Conservation (phyloP, 495 filamentous ascomycete genomes). For the Chaetomium fimeti region DNA sequence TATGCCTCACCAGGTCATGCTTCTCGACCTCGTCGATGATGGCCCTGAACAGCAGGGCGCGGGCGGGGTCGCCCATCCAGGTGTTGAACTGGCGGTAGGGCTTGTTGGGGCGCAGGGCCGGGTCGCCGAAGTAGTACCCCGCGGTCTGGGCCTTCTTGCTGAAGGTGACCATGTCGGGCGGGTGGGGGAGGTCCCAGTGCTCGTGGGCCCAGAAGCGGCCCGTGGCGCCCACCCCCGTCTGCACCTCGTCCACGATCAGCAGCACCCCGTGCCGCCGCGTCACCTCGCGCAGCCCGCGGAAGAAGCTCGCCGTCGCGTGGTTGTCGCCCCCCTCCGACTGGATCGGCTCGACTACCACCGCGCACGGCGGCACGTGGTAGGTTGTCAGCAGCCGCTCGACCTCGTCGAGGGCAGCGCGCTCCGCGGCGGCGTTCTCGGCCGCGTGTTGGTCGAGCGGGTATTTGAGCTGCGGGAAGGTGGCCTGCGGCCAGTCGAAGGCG, state of each 20-base stretch:
- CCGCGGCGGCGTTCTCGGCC: constrained; percentile 78
- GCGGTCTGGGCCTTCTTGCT: constrained; percentile 98
- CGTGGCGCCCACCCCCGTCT: constrained; percentile 93
- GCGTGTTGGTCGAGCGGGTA: constrained; percentile 86
- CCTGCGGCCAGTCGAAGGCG: constrained; percentile 97
- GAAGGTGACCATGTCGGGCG: constrained; percentile 98
- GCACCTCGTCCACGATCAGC: constrained; percentile 97
- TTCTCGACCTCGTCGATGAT: constrained; percentile 89
- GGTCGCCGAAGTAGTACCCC: constrained; percentile 93
- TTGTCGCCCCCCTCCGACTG: constrained; percentile 99
- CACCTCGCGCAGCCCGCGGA: constrained; percentile 79
- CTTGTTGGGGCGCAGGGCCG: constrained; percentile 87
- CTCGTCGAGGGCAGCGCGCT: constrained; percentile 82
- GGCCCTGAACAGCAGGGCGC: constrained; percentile 85
- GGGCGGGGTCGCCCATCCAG: constrained; percentile 97
- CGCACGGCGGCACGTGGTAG: constrained; percentile 82
- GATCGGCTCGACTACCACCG: constrained; percentile 91
- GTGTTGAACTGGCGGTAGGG: constrained; percentile 99
- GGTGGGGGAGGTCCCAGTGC: constrained; percentile 81
- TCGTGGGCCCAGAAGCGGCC: constrained; percentile 99
- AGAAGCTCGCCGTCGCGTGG: constrained; percentile 92
- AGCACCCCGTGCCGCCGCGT: constrained; percentile 84
- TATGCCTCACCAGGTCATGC: constrained; percentile 75
- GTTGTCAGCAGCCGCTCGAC: constrained; percentile 82
- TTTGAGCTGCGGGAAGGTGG: constrained; percentile 82